Evolutionary conservation across 345 rosid species (phyloP).

Genomic region (Mercurialis annua): DNA sequence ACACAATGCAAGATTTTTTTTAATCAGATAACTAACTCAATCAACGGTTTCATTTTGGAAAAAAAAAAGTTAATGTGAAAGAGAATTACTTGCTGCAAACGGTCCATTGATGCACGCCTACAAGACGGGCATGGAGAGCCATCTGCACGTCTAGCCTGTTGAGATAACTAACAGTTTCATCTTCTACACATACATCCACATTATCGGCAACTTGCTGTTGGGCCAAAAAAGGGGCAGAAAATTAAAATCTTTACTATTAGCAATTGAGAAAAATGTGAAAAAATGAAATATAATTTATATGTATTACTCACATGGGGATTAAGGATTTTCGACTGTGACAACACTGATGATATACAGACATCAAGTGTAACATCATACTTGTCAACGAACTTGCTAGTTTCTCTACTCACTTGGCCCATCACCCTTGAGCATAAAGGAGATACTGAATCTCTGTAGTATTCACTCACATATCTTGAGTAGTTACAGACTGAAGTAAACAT

Average conservation of each 20-base stretch:
- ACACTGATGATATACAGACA: conserved; percentile 75
- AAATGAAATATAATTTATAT: neutral
- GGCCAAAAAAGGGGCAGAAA: neutral
- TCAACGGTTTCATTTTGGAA: no score
- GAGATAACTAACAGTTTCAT: conserved; percentile 82
- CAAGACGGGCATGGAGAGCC: conserved; percentile 87
- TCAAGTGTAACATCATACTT: conserved; percentile 97
- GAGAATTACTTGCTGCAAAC: conserved; percentile 88
- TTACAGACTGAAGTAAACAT: conserved; percentile 85
- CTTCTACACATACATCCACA: conserved; percentile 92
- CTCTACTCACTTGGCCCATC: conserved; percentile 73
- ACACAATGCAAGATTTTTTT: neutral
- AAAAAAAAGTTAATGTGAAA: conserved; percentile 1
- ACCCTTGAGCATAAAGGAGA: conserved; percentile 78
- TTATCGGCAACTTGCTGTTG: conserved; percentile 70
- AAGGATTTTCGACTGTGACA: conserved; percentile 71
- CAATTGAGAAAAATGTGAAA: neutral
- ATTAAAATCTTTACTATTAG: conserved; percentile 2
- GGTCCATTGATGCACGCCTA: conserved; percentile 74
- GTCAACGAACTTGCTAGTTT: conserved; percentile 88
- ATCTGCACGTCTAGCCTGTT: conserved; percentile 84
- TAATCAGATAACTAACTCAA: neutral
- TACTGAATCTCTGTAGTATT: conserved; percentile 71
- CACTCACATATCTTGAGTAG: conserved; percentile 84
- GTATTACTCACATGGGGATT: conserved; percentile 54